These are phyloP conservation scores for Venturia nashicola DNA, from an alignment of 2,329 filamentous ascomycete species.

Conservation along the genomic window DNA sequence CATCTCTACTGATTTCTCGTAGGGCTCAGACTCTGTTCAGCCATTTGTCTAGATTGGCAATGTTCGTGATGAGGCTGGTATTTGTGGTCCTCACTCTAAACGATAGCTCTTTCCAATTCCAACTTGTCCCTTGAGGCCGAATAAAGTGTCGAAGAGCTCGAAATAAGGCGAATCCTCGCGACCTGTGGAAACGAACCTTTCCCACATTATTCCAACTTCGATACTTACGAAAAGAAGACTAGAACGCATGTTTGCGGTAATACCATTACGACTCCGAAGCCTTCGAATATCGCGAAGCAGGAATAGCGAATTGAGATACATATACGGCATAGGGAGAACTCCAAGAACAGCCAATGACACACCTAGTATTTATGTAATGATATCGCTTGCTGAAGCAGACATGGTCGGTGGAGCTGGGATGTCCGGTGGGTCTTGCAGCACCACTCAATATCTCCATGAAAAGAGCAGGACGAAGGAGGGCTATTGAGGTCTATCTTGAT, in stretches of 20 bases:
- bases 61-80: conserved; percentile 41
- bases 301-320: conserved; percentile 46
- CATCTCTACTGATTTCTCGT: background rate
- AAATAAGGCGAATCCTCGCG: conserved; percentile 48
- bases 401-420: background rate
- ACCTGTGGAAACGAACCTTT: too few species aligned
- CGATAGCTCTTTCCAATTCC: too few species aligned
- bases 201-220: too few species aligned
- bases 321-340: conserved; percentile 54
- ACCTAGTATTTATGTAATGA: conserved; percentile 23
- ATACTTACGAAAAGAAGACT: conserved; percentile 55
- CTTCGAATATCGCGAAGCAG: conserved; percentile 49
- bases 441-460: background rate
- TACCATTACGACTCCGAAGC: conserved; percentile 43
- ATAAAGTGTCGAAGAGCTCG: conserved; percentile 37
- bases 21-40: conserved; percentile 5
- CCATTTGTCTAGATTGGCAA: conserved; percentile 27
- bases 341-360: conserved; percentile 47
- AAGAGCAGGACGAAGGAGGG: background rate
- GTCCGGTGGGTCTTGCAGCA: background rate
- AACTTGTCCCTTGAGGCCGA: too few species aligned
- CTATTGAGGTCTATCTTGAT: background rate
- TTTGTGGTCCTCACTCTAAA: too few species aligned
- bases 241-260: conserved; percentile 47
- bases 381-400: conserved; percentile 13